phyloP scores from a whole-genome alignment of 2,329 filamentous ascomycete genomes.

The Zarea fungicola region DNA sequence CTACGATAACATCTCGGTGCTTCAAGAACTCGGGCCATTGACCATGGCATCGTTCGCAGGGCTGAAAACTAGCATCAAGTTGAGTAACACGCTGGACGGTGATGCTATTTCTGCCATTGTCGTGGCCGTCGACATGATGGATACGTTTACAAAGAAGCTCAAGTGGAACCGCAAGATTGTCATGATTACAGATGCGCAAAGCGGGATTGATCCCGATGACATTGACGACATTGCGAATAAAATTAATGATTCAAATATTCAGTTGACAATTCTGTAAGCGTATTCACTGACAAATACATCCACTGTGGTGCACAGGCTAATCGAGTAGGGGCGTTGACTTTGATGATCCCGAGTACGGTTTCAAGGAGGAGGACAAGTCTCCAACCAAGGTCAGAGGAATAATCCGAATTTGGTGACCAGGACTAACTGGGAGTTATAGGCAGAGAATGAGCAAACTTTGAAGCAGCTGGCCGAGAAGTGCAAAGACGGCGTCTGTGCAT shows the following conservation, averaged over 20 bases:
- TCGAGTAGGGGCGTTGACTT: slow-evolving; percentile 76
- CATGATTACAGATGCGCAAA: slow-evolving; percentile 77
- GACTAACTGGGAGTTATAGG: slow-evolving; percentile 20
- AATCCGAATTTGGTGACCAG: background rate
- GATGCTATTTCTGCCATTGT: slow-evolving; percentile 87
- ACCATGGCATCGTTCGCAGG: slow-evolving; percentile 63
- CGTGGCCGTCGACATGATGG: slow-evolving; percentile 82
- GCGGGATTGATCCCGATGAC: slow-evolving; percentile 66
- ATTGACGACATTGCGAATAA: slow-evolving; percentile 65
- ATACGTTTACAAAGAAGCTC: slow-evolving; percentile 69
- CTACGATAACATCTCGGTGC: slow-evolving; percentile 76
- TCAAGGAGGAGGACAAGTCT: slow-evolving; percentile 86
- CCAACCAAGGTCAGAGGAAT: slow-evolving; percentile 53
- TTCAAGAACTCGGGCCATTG: slow-evolving; percentile 61
- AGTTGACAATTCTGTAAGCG: slow-evolving; percentile 73
- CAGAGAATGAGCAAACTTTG: slow-evolving; percentile 66
- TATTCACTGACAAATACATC: background rate
- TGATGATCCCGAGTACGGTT: slow-evolving; percentile 82
- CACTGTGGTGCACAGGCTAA: too few species aligned
- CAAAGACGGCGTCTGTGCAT: slow-evolving; percentile 67
- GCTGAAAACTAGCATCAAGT: slow-evolving; percentile 58
- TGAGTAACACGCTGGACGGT: slow-evolving; percentile 63
- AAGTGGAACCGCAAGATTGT: slow-evolving; percentile 79
- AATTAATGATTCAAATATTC: slow-evolving; percentile 70
- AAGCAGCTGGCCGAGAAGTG: slow-evolving; percentile 62